These are phyloP conservation scores for Fraxinus angustifolia DNA, from an alignment of 305 asterid genomes.

Conservation along the genomic window DNA sequence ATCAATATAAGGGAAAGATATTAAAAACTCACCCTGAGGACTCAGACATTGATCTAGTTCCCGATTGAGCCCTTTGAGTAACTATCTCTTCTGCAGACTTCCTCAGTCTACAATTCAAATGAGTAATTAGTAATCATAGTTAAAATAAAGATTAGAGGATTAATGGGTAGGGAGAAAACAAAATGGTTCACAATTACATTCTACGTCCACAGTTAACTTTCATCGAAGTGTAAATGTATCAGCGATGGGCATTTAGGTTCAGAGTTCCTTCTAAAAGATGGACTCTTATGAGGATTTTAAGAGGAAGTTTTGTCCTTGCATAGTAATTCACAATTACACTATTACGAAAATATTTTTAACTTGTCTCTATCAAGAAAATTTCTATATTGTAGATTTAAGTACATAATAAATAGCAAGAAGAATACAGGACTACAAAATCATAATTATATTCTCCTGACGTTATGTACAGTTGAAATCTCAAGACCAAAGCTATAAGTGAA, in stretches of 20 bases:
- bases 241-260: background rate
- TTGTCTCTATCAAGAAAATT: background rate
- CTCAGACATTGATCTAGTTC: conserved; percentile 40
- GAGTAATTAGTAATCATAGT: conserved; percentile 8
- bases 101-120: conserved; percentile 39
- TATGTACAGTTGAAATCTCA: background rate
- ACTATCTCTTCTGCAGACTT: conserved; percentile 45
- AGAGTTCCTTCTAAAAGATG: background rate
- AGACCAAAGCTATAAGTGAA: background rate
- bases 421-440: background rate
- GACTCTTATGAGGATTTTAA: background rate
- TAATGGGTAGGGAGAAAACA: background rate
- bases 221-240: conserved; percentile 1
- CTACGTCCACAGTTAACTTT: background rate
- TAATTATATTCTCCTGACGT: background rate
- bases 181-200: conserved; percentile 5
- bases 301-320: background rate
- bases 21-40: conserved; percentile 48
- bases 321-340: background rate
- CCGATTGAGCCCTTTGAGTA: conserved; percentile 46
- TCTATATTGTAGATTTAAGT: background rate
- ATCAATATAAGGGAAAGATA: conserved; percentile 11
- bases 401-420: background rate
- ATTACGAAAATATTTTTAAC: background rate
- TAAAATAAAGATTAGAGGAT: conserved; percentile 7